Conservation (phyloP, 192 early-diverging fungal genomes). For the Coemansia sp. region DNA sequence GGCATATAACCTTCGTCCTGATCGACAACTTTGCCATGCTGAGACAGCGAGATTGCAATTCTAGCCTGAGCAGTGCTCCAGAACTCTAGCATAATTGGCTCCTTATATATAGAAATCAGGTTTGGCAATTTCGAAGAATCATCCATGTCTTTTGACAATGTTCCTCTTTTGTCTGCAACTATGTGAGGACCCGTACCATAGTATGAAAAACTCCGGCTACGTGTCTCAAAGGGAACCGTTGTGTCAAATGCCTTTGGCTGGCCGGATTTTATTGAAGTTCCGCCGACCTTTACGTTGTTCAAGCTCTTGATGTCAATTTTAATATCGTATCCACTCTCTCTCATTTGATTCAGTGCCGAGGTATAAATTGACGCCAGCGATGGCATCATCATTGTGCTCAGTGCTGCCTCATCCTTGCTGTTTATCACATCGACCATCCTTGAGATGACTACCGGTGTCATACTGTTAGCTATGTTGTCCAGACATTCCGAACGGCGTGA, state of each 20-base stretch:
- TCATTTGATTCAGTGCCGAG: background rate
- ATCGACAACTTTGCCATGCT: slow-evolving; percentile 16
- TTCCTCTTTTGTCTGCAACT: background rate
- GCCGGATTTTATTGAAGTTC: background rate
- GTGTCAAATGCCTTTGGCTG: background rate
- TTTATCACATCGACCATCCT: background rate
- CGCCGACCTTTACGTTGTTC: background rate
- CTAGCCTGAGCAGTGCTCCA: background rate
- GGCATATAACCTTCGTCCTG: slow-evolving; percentile 19
- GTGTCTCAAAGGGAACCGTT: background rate
- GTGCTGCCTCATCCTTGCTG: background rate
- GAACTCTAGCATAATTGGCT: background rate
- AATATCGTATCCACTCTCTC: background rate
- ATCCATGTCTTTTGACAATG: background rate
- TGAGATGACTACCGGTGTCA: background rate
- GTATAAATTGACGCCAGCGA: background rate
- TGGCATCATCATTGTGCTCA: background rate
- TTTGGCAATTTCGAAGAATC: background rate
- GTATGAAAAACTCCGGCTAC: background rate
- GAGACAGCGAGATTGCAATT: background rate
- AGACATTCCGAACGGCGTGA: background rate
- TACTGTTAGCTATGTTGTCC: background rate
- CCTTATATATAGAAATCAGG: background rate
- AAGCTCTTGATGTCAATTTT: background rate
- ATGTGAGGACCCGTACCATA: background rate